A percentile compares a stretch with the other conserved stretches of the same genome.
Evolutionary conservation across 805 yeast species (phyloP).

Genomic region (Kazachstania martiniae): DNA sequence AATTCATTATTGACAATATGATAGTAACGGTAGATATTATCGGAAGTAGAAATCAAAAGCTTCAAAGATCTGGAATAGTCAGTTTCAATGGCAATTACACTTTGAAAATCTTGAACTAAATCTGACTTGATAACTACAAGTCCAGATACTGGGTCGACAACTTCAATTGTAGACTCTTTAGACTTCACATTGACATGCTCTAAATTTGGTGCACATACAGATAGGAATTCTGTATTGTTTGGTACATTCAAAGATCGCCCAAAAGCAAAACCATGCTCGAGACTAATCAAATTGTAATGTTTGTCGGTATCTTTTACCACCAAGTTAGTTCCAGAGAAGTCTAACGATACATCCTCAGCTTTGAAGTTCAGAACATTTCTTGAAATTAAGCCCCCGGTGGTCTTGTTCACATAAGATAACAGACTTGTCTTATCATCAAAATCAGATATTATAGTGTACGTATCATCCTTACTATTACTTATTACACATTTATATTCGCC

Average conservation of each 20-base stretch:
- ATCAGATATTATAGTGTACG: constrained; percentile 22
- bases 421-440: constrained; percentile 11
- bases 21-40: constrained; percentile 10
- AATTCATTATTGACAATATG: constrained; percentile 16
- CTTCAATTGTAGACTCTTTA: no score
- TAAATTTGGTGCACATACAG: background rate
- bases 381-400: constrained; percentile 27
- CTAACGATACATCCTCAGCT: constrained; percentile 9
- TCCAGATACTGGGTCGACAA: background rate
- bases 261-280: constrained; percentile 16
- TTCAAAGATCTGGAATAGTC: constrained; percentile 9
- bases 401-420: constrained; percentile 29
- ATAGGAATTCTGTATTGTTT: background rate
- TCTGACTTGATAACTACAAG: constrained; percentile 11
- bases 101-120: constrained; percentile 10
- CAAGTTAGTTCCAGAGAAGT: constrained; percentile 5
- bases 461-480: constrained; percentile 6
- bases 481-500: constrained; percentile 30
- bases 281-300: constrained; percentile 8
- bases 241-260: background rate
- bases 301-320: constrained; percentile 6
- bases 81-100: constrained; percentile 11
- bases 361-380: constrained; percentile 11
- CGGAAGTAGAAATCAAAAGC: constrained; percentile 8
- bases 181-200: constrained; percentile 2